Percentiles rank a stretch among this genome's conserved stretches.
phyloP scores from a whole-genome alignment of 768 basidiomycete species.

The Suillus paluster region DNA sequence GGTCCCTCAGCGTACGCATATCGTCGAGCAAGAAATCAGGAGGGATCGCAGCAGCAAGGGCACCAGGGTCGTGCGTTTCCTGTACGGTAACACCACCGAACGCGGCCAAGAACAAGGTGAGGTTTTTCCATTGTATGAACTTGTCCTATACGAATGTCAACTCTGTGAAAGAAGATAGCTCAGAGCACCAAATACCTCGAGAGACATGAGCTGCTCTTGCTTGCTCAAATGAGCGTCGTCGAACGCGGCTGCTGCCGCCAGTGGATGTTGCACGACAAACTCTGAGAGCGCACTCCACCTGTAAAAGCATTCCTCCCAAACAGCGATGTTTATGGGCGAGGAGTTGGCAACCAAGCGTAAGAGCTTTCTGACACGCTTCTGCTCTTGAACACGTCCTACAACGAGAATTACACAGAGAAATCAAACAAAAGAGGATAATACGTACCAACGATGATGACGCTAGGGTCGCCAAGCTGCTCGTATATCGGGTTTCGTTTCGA shows the following conservation, averaged over 20 bases:
- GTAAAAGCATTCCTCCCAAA: conserved; percentile 85
- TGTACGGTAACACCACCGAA: conserved; percentile 68
- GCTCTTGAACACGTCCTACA: conserved; percentile 75
- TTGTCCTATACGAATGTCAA: conserved; percentile 54
- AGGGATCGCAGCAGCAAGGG: conserved; percentile 59
- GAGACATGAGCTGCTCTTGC: conserved; percentile 42
- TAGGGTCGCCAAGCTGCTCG: conserved; percentile 79
- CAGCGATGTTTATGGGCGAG: conserved; percentile 69
- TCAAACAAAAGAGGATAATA: conserved; percentile 12
- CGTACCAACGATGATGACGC: conserved; percentile 69
- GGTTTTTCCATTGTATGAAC: conserved; percentile 83
- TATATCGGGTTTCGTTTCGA: conserved; percentile 75
- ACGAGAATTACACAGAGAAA: conserved; percentile 11
- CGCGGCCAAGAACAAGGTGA: conserved; percentile 77
- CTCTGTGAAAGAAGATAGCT: neutral
- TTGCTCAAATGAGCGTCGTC: conserved; percentile 38
- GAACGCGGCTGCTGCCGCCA: conserved; percentile 39
- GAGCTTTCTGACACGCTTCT: conserved; percentile 78
- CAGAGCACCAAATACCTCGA: conserved; percentile 36
- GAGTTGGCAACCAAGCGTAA: conserved; percentile 67
- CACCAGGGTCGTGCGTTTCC: conserved; percentile 53
- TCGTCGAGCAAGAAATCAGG: conserved; percentile 67
- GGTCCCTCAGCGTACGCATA: conserved; percentile 66
- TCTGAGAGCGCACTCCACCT: conserved; percentile 73
- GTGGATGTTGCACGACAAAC: conserved; percentile 48